A percentile compares a stretch with the other conserved stretches of the same genome.
phyloP scores from a whole-genome alignment of 805 yeast species.

The Lipomyces lipofer region DNA sequence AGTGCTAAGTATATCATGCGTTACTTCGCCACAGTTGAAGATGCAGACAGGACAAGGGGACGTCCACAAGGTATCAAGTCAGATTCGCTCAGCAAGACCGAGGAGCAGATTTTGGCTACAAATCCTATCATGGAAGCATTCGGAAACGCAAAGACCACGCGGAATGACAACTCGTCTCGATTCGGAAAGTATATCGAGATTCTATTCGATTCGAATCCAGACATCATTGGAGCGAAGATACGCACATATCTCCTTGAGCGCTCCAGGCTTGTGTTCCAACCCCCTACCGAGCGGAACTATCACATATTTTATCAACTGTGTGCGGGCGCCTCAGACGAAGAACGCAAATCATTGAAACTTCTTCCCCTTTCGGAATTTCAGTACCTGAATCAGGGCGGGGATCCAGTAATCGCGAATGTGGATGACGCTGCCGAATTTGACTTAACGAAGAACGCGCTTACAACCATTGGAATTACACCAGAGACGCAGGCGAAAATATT shows the following conservation, averaged over 20 bases:
- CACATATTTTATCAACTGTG: constrained; percentile 91
- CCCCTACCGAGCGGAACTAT: constrained; percentile 85
- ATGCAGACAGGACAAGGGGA: constrained; percentile 41
- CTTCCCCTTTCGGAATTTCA: constrained; percentile 65
- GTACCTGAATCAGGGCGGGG: constrained; percentile 89
- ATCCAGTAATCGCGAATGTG: constrained; percentile 63
- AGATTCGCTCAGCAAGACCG: constrained; percentile 82
- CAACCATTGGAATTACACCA: constrained; percentile 70
- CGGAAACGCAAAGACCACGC: constrained; percentile 96
- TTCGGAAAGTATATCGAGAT: constrained; percentile 96
- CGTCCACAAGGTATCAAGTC: constrained; percentile 36
- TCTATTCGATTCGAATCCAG: constrained; percentile 68
- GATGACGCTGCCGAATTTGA: constrained; percentile 80
- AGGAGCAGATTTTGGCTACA: constrained; percentile 91
- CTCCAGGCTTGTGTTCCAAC: constrained; percentile 92
- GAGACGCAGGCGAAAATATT: constrained; percentile 67
- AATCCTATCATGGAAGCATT: constrained; percentile 97
- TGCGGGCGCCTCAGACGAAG: constrained; percentile 60
- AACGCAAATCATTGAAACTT: constrained; percentile 60
- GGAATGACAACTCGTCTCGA: constrained; percentile 96
- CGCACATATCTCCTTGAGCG: constrained; percentile 91
- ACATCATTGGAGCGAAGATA: constrained; percentile 91
- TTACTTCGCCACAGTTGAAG: constrained; percentile 91
- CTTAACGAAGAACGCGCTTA: constrained; percentile 73
- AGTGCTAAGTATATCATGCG: constrained; percentile 97